A percentile compares a stretch with the other conserved stretches of the same genome.
phyloP scores from a whole-genome alignment of 2,329 filamentous ascomycete genomes.

The Erysiphe pulchra region DNA sequence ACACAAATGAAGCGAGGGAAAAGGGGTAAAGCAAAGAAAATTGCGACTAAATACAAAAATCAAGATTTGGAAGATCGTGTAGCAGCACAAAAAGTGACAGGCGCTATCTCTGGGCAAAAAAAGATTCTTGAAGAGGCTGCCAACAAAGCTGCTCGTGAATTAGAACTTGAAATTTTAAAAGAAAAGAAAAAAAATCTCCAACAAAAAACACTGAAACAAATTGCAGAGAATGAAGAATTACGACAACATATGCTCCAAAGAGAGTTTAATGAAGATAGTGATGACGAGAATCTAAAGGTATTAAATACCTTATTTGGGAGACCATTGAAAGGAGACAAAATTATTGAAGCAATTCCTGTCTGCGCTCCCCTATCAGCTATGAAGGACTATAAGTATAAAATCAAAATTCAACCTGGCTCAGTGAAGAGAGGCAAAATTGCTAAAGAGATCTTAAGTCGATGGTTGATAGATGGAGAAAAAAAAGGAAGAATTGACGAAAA shows the following conservation, averaged over 20 bases:
- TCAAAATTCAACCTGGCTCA: conserved; percentile 72
- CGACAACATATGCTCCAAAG: conserved; percentile 31
- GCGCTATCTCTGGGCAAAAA: conserved; percentile 39
- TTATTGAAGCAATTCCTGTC: conserved; percentile 37
- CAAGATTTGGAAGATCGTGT: conserved; percentile 86
- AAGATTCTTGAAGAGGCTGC: conserved; percentile 42
- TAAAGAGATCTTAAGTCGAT: conserved; percentile 65
- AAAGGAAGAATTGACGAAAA: conserved; percentile 35
- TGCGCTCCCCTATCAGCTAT: conserved; percentile 40
- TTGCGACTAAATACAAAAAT: conserved; percentile 68
- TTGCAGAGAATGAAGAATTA: conserved; percentile 49
- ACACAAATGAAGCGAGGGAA: conserved; percentile 40
- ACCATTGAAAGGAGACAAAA: conserved; percentile 59
- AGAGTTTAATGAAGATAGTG: conserved; percentile 31
- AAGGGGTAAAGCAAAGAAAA: conserved; percentile 62
- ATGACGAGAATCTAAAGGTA: conserved; percentile 25
- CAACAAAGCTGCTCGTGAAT: conserved; percentile 42
- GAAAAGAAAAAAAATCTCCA: conserved; percentile 62
- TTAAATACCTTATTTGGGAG: conserved; percentile 54
- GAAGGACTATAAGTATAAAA: conserved; percentile 66
- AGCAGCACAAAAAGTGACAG: conserved; percentile 67
- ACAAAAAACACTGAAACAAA: conserved; percentile 47
- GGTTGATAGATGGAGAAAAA: conserved; percentile 34
- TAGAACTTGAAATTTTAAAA: conserved; percentile 42
- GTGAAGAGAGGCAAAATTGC: conserved; percentile 89